A percentile compares a stretch with the other conserved stretches of the same genome.
phyloP scores from a whole-genome alignment of 306 rosid genomes.

The Fragaria iinumae region DNA sequence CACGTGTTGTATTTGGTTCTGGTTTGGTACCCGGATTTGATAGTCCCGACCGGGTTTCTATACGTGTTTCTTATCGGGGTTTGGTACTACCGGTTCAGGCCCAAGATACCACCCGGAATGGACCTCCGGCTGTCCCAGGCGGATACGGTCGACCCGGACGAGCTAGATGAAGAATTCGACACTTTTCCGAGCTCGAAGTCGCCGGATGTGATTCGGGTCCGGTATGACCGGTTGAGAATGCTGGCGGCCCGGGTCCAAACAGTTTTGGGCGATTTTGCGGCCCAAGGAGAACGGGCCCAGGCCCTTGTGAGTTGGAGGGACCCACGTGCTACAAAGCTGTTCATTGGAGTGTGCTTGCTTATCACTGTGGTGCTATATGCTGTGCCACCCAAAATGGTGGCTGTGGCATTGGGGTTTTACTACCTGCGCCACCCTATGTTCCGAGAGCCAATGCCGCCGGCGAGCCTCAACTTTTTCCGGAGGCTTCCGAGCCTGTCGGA shows the following conservation, averaged over 20 bases:
- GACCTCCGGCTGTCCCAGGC: conserved; percentile 77
- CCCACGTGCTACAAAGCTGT: conserved; percentile 74
- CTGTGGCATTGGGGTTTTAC: conserved; percentile 83
- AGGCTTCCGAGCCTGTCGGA: conserved; percentile 85
- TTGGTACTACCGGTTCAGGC: conserved; percentile 88
- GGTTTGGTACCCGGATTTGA: conserved; percentile 95
- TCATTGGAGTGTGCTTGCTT: conserved; percentile 43
- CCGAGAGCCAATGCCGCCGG: conserved; percentile 51
- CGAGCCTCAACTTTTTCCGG: conserved; percentile 51
- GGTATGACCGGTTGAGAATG: conserved; percentile 84
- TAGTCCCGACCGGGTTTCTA: conserved; percentile 81
- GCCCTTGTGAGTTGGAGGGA: conserved; percentile 94
- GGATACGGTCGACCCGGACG: conserved; percentile 76
- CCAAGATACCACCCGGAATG: conserved; percentile 89
- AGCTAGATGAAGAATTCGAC: conserved; percentile 83
- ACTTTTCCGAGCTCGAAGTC: conserved; percentile 86
- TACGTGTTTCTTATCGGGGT: conserved; percentile 81
- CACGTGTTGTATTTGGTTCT: conserved; percentile 77
- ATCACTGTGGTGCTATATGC: conserved; percentile 40
- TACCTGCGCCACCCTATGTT: conserved; percentile 63
- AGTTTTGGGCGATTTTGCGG: conserved; percentile 89
- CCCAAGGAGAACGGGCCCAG: conserved; percentile 90
- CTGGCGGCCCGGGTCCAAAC: conserved; percentile 86
- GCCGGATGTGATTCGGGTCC: conserved; percentile 50
- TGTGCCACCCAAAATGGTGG: conserved; percentile 72